Evolutionary conservation across 225 moss, liverwort and hornwort species (phyloP).

Genomic region (Bryoerythrophyllum caledonicum): DNA sequence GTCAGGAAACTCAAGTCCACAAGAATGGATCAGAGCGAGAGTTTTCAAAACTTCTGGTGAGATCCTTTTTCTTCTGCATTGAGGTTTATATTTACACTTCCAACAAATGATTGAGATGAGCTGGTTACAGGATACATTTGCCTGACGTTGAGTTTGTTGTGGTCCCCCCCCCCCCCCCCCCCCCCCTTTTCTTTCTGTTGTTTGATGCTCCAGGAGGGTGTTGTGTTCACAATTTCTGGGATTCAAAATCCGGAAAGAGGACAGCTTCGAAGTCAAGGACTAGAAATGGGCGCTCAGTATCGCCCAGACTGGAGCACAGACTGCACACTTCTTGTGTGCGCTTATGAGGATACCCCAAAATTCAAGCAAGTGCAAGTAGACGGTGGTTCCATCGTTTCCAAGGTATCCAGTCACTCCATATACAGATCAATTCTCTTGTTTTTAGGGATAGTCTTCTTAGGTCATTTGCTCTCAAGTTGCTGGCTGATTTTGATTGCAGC

Average conservation of each 20-base stretch:
- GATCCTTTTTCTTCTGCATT: constrained; percentile 23
- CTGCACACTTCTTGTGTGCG: constrained; percentile 78
- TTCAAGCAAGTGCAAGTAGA: constrained; percentile 72
- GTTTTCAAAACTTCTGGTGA: constrained; percentile 63
- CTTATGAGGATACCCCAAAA: constrained; percentile 67
- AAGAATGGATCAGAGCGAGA: constrained; percentile 33
- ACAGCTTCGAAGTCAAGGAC: constrained; percentile 58
- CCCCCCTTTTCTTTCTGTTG: constrained; percentile 1
- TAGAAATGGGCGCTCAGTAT: constrained; percentile 80
- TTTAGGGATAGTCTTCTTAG: background rate
- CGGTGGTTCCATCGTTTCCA: constrained; percentile 75
- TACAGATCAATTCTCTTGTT: background rate
- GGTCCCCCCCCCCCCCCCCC: background rate
- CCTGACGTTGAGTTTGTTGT: background rate
- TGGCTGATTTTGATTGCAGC: constrained; percentile 39
- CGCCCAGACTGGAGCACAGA: constrained; percentile 72
- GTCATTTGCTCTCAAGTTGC: constrained; percentile 37
- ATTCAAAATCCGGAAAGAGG: constrained; percentile 80
- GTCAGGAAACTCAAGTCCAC: constrained; percentile 13
- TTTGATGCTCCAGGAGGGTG: constrained; percentile 65
- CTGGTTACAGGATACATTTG: background rate
- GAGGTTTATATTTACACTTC: background rate
- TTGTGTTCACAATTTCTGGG: constrained; percentile 74
- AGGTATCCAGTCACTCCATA: constrained; percentile 38
- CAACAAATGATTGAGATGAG: background rate